These are phyloP conservation scores for Candida lessepsii DNA, from an alignment of 805 yeast genomes.

Conservation along the genomic window DNA sequence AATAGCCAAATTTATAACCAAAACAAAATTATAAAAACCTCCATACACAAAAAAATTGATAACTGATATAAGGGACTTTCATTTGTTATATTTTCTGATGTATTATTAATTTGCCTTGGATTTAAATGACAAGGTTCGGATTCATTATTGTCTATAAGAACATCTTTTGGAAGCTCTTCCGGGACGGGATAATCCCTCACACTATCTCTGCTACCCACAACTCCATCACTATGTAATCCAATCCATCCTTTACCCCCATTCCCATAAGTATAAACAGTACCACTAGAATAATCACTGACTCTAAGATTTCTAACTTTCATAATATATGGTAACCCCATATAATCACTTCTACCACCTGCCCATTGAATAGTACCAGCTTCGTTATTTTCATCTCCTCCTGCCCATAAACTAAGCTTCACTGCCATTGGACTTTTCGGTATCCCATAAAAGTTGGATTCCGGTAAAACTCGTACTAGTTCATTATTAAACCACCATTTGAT, in stretches of 20 bases:
- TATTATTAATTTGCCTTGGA: background rate
- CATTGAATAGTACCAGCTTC: slow-evolving; percentile 36
- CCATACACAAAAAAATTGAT: background rate
- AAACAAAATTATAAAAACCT: slow-evolving; percentile 1
- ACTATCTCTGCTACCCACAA: slow-evolving; percentile 10
- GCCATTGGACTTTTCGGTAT: slow-evolving; percentile 38
- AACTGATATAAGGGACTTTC: background rate
- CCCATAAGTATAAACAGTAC: slow-evolving; percentile 30
- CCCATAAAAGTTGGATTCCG: slow-evolving; percentile 23
- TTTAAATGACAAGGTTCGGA: no score
- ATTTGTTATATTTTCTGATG: background rate
- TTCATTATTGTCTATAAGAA: background rate
- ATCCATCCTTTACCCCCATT: slow-evolving; percentile 12
- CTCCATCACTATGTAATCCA: slow-evolving; percentile 8
- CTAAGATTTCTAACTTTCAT: slow-evolving; percentile 27
- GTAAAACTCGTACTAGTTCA: slow-evolving; percentile 23
- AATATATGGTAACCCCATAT: slow-evolving; percentile 27
- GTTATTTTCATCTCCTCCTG: slow-evolving; percentile 39
- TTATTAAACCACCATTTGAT: slow-evolving; percentile 34
- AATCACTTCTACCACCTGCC: slow-evolving; percentile 41
- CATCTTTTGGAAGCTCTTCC: no score
- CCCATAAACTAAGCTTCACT: slow-evolving; percentile 39
- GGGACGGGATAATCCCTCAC: no score
- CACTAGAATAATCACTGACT: slow-evolving; percentile 30
- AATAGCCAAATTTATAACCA: slow-evolving; percentile 1